Evolutionary conservation across 2,329 filamentous ascomycete species (phyloP).

Genomic region (Colletotrichum liaoningense): DNA sequence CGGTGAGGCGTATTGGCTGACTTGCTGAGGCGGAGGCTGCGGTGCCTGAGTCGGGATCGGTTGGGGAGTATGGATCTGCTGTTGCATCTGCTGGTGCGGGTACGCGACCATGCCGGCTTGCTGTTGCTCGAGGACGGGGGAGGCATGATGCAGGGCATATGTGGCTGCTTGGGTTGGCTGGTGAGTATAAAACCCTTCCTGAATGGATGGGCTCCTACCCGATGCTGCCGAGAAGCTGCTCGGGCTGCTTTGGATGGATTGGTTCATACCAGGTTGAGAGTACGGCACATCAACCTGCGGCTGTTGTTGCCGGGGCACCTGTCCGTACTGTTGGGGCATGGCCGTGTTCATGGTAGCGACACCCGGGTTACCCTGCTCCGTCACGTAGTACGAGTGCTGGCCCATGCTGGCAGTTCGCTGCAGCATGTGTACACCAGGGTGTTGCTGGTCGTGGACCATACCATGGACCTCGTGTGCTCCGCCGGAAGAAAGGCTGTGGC

Average conservation of each 20-base stretch:
- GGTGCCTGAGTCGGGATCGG: constrained; percentile 43
- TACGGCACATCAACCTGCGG: constrained; percentile 62
- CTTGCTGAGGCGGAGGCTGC: constrained; percentile 37
- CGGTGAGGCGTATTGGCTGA: constrained; percentile 42
- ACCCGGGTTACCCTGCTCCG: constrained; percentile 71
- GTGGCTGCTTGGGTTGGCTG: constrained; percentile 59
- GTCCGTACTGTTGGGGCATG: constrained; percentile 59
- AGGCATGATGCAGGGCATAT: constrained; percentile 60
- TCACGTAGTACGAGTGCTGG: constrained; percentile 64
- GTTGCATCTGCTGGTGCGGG: constrained; percentile 50
- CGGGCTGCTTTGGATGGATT: constrained; percentile 69
- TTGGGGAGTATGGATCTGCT: constrained; percentile 48
- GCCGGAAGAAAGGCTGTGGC: constrained; percentile 57
- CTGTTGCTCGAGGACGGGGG: constrained; percentile 58
- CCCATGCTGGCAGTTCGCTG: constrained; percentile 61
- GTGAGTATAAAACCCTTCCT: constrained; percentile 69
- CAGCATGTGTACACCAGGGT: constrained; percentile 55
- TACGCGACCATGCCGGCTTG: constrained; percentile 57
- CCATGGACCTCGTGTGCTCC: constrained; percentile 58
- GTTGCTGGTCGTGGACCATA: constrained; percentile 54
- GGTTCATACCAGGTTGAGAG: constrained; percentile 57
- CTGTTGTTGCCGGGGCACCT: constrained; percentile 57
- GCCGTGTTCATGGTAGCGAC: constrained; percentile 71
- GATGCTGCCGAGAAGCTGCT: constrained; percentile 68
- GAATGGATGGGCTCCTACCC: constrained; percentile 63